Percentiles rank a stretch among this genome's conserved stretches.
phyloP scores from a whole-genome alignment of 129 eudicot species.

The Tagetes erecta region DNA sequence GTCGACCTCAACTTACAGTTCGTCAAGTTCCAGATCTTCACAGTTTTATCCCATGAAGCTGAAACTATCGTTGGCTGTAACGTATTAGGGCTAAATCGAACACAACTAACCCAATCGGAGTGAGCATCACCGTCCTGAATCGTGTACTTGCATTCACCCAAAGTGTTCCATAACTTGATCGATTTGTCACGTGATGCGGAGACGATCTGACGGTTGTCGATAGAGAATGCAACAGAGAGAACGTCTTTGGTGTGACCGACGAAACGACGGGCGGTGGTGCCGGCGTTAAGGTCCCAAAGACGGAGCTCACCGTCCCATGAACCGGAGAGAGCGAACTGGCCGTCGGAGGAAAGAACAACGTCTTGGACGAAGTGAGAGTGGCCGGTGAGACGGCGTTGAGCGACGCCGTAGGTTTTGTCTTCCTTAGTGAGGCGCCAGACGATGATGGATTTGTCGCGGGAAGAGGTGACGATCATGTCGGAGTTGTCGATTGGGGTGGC shows the following conservation, averaged over 20 bases:
- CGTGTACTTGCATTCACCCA: constrained; percentile 55
- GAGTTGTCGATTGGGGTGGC: constrained; percentile 74
- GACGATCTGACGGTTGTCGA: constrained; percentile 52
- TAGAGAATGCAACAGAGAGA: constrained; percentile 49
- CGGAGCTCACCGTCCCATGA: constrained; percentile 53
- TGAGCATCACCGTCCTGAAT: constrained; percentile 48
- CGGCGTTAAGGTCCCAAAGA: constrained; percentile 51
- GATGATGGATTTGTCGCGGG: constrained; percentile 52
- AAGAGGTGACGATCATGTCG: constrained; percentile 43
- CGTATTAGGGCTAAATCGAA: constrained; percentile 47
- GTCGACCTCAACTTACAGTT: constrained; percentile 66
- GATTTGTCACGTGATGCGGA: constrained; percentile 48
- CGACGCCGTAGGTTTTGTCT: constrained; percentile 37
- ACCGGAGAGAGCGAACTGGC: constrained; percentile 49
- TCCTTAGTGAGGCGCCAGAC: constrained; percentile 42
- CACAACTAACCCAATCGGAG: constrained; percentile 52
- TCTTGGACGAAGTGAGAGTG: constrained; percentile 59
- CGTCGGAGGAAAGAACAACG: constrained; percentile 51
- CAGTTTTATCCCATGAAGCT: constrained; percentile 47
- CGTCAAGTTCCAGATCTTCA: constrained; percentile 72
- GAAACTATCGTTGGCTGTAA: constrained; percentile 47
- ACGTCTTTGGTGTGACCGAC: constrained; percentile 53
- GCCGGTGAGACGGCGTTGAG: constrained; percentile 43
- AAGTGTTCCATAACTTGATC: constrained; percentile 51
- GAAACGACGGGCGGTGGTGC: constrained; percentile 47